Evolutionary conservation across 2,329 filamentous ascomycete genomes (phyloP).

Genomic region (Incumbomyces delicatus): DNA sequence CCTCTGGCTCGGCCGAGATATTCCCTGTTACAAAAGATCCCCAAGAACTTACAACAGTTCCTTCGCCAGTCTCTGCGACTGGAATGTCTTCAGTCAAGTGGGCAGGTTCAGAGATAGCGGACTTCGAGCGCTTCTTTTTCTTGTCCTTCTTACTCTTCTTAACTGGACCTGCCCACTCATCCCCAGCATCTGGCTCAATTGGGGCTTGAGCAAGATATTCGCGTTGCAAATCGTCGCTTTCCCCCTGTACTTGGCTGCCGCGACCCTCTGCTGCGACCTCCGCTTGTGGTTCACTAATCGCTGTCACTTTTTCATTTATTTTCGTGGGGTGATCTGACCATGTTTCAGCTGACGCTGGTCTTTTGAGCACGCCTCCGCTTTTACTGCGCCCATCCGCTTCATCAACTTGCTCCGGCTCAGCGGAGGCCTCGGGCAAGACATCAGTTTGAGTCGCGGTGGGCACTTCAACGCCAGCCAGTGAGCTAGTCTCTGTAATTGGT

Average conservation of each 20-base stretch:
- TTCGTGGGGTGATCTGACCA: no score
- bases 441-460: not conserved
- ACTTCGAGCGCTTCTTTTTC: constrained; percentile 13
- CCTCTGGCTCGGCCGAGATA: not conserved
- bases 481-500: not conserved
- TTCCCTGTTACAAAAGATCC: not conserved
- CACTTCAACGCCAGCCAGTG: not conserved
- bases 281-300: no score
- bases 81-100: not conserved
- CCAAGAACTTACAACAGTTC: no score
- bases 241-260: no score
- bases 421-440: constrained; percentile 2
- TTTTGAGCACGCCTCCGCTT: no score
- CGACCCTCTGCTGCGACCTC: no score
- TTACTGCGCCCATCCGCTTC: no score
- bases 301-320: no score
- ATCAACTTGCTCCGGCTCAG: not conserved
- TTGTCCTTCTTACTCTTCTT: constrained; percentile 24
- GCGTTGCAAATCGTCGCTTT: no score
- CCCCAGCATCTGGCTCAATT: not conserved
- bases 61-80: not conserved
- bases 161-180: constrained; percentile 15
- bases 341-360: no score
- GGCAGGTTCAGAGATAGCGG: not conserved
- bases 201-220: no score